A percentile compares a stretch with the other conserved stretches of the same genome.
Conservation (phyloP, 2,329 filamentous ascomycete genomes). For the Nemania sp. region DNA sequence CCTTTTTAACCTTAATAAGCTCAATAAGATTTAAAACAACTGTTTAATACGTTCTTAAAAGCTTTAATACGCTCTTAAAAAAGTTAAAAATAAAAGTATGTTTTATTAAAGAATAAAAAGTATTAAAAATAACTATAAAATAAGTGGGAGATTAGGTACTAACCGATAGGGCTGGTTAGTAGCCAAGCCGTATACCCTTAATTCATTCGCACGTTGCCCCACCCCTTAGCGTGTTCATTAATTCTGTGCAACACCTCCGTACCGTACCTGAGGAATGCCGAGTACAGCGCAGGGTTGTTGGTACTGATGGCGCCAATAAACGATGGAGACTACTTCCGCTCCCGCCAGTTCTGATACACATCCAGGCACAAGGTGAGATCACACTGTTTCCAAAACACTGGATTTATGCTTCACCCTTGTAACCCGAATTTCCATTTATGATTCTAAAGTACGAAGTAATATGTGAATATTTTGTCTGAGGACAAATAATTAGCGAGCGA, state of each 20-base stretch:
- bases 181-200: no score
- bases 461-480: no score
- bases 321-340: constrained; percentile 2
- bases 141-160: no score
- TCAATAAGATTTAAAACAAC: no score
- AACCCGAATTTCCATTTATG: background rate
- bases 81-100: background rate
- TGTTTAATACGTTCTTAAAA: background rate
- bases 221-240: no score
- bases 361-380: constrained; percentile 17
- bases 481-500: no score
- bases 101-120: background rate
- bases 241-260: no score
- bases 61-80: background rate
- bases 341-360: constrained; percentile 28
- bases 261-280: constrained; percentile 13
- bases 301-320: constrained; percentile 29
- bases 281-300: constrained; percentile 19
- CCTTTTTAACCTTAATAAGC: no score
- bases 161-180: no score
- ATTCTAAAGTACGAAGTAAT: no score
- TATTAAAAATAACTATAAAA: background rate
- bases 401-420: constrained; percentile 20
- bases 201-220: no score
- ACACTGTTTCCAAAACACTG: constrained; percentile 12